Evolutionary conservation across 2,329 filamentous ascomycete species (phyloP).

Genomic region (Calonectria pseudoturangicola): DNA sequence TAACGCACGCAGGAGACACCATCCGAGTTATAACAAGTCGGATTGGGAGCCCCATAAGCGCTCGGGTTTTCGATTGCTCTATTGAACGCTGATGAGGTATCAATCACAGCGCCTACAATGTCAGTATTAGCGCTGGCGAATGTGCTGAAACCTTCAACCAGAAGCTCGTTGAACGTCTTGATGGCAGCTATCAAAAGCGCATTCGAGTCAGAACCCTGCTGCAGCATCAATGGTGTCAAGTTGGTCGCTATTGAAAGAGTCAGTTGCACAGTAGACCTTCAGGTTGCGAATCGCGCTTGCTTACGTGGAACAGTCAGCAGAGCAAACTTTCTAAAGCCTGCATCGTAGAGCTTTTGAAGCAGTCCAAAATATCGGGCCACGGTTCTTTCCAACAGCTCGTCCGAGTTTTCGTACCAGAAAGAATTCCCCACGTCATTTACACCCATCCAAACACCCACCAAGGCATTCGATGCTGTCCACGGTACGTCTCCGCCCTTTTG

Average conservation of each 20-base stretch:
- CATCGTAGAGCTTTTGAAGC: constrained; percentile 67
- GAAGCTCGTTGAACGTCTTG: constrained; percentile 60
- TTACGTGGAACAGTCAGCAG: constrained; percentile 74
- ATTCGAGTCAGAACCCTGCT: constrained; percentile 49
- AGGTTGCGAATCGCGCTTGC: background rate
- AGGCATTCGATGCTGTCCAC: constrained; percentile 64
- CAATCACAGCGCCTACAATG: constrained; percentile 59
- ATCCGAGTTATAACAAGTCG: constrained; percentile 64
- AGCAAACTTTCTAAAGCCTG: constrained; percentile 74
- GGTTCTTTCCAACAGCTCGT: constrained; percentile 61
- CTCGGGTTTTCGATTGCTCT: constrained; percentile 64
- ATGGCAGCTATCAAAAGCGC: constrained; percentile 60
- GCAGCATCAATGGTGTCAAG: constrained; percentile 60
- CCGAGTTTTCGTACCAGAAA: constrained; percentile 59
- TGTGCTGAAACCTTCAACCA: constrained; percentile 53
- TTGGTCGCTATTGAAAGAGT: constrained; percentile 59
- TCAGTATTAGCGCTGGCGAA: constrained; percentile 61
- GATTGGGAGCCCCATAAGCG: constrained; percentile 64
- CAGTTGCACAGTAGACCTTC: background rate
- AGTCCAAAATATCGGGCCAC: constrained; percentile 66
- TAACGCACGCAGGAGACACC: constrained; percentile 63
- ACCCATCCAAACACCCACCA: constrained; percentile 72
- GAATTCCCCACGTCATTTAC: constrained; percentile 74
- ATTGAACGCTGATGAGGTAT: constrained; percentile 65
- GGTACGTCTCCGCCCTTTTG: constrained; percentile 58